Evolutionary conservation across 2,329 filamentous ascomycete species (phyloP).

Genomic region (Dendryphion nanum): DNA sequence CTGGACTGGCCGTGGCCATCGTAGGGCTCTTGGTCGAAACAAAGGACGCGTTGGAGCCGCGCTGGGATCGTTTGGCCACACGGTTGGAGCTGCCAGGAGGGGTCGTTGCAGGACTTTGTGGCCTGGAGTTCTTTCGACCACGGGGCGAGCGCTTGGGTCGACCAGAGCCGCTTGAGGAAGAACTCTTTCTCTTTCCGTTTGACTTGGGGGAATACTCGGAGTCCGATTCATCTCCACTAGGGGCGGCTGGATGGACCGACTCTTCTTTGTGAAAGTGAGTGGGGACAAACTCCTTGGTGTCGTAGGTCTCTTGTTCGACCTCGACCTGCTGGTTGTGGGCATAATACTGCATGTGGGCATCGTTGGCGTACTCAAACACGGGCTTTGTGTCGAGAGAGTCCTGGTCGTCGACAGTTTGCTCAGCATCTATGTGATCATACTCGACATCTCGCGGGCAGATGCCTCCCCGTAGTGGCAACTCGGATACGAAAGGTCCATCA

Average conservation of each 20-base stretch:
- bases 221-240: slow-evolving; percentile 31
- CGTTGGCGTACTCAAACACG: slow-evolving; percentile 18
- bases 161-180: slow-evolving; percentile 25
- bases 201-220: slow-evolving; percentile 34
- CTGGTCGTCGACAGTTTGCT: slow-evolving; percentile 23
- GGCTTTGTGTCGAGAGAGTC: slow-evolving; percentile 22
- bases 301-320: neutral
- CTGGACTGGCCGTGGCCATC: too few species aligned
- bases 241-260: slow-evolving; percentile 33
- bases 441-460: slow-evolving; percentile 33
- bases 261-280: slow-evolving; percentile 14
- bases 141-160: too few species aligned
- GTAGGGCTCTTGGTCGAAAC: too few species aligned
- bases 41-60: slow-evolving; percentile 3
- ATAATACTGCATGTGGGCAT: slow-evolving; percentile 15
- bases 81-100: too few species aligned
- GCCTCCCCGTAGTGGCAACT: slow-evolving; percentile 13
- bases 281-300: too few species aligned
- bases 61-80: too few species aligned
- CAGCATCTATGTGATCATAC: slow-evolving; percentile 25
- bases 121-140: slow-evolving; percentile 13
- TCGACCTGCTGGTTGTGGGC: slow-evolving; percentile 2
- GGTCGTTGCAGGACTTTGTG: slow-evolving; percentile 19
- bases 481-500: slow-evolving; percentile 11
- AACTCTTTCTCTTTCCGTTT: slow-evolving; percentile 23